Base-by-base conservation (phyloP, 129 eudicot genomes). In the Centella asiatica region DNA sequence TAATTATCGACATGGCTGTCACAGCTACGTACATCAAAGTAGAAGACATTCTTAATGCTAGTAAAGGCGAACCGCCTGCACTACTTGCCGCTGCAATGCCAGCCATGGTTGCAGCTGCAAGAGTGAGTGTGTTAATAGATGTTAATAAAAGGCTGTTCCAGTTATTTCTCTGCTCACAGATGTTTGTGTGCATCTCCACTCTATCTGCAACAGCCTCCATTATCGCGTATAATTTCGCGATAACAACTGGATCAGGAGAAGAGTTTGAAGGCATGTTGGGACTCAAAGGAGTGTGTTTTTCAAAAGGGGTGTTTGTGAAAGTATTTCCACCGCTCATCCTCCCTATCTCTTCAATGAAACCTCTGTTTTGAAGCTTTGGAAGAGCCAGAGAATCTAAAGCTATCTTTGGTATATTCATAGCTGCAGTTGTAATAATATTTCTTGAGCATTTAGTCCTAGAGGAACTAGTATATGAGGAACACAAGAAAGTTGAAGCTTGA, bases 131-230 rank as follows among this genome's bases (percentile, higher is more conserved):
- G 4, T 55, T 55, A 5, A 55, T 55, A 5, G 60, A 55, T 27
- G 60, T 55, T 29, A 55, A 55, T 0, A 55, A 28, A 22, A 55
- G 28, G 39, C 60, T 55, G 24, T 55, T 55, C 60, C 60, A 55
- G 18, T 55, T 55, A 4, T 55, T 55, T 6, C 60, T 55, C 39
- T 55, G 60, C 60, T 55, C 60, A 15, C 60, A 27, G 29, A 55
- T 55, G 29, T 55, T 55, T 39, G 17, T 55, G n/a, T 55, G 60
- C 60, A 55, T 55, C 60, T 55, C 60, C 23, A 55, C 39, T 55
- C 60, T 29, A 55, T 55, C 60, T 13, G 60, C 40, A 29, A 55
- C 60, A 10, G 60, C 28, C 39, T 55, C 60, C 60, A 25, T 55
- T 1, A 55, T 55, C 40, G 60, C 60, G 40, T 55, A 27, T 17